Conservation (phyloP, 768 basidiomycete genomes). For the Crassisporium funariophilum region DNA sequence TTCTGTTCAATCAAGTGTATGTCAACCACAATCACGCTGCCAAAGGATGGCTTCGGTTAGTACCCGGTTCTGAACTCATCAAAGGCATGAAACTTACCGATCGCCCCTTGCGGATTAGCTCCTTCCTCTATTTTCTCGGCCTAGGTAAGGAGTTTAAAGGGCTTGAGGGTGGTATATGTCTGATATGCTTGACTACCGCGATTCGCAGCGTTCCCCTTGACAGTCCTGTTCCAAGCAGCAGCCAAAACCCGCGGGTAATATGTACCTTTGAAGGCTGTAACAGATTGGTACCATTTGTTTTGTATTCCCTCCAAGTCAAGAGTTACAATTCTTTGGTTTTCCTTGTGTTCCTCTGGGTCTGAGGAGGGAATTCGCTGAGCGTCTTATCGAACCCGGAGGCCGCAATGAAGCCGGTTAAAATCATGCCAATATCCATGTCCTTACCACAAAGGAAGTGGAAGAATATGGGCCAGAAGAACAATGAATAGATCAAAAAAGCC, state of each 20-base stretch:
- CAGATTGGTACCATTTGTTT: background rate
- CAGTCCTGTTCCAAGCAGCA: conserved; percentile 24
- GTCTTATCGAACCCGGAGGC: no score
- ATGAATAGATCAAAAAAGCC: no score
- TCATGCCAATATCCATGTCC: no score
- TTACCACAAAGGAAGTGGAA: no score
- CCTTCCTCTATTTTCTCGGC: conserved; percentile 19
- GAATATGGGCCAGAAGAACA: no score
- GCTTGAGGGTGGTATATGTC: background rate
- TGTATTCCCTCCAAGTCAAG: background rate
- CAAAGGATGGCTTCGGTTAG: conserved; percentile 24
- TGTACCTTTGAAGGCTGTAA: no score
- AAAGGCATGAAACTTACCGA: background rate
- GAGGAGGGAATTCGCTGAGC: no score
- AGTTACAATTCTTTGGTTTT: no score
- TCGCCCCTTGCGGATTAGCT: conserved; percentile 2
- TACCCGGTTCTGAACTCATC: background rate
- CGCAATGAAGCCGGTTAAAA: no score
- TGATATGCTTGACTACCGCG: background rate
- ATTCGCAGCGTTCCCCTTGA: conserved; percentile 22
- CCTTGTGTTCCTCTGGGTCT: no score
- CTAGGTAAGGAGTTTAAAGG: conserved; percentile 18
- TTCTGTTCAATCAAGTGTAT: conserved; percentile 26
- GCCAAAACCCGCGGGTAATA: conserved; percentile 6
- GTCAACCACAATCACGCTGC: conserved; percentile 21